Evolutionary conservation across 1,284 basidiomycete species (phyloP), one percentile per base, ranked within the genome.

Genomic region (Microbotryum lychnidis-dioicae): DNA sequence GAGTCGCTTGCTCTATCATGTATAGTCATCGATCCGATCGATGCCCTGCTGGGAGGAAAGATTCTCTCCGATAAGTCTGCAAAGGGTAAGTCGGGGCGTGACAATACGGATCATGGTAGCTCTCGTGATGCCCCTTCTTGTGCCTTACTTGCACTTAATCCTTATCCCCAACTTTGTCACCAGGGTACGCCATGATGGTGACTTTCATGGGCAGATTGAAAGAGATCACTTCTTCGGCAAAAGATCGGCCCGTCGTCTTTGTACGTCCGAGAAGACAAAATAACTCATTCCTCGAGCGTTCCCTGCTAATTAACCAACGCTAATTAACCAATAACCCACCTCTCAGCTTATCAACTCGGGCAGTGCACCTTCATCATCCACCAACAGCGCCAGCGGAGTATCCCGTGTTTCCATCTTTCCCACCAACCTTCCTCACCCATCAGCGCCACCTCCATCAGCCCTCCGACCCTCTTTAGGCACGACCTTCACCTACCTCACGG

Each of bases 1-100:
- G 51, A 53, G 6, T 29, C n/a, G 10, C 9, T 25, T 12, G 29
- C 10, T 16, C 51, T 53, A 5, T 27, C 25, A 9, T 29, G 25
- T 9, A 33, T 53, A 8, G 33, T 53, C n/a, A 53, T 53, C 27
- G 51, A 53, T n/a, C 33, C 51, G n/a, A 31, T 53, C n/a, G 51
- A 53, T 12, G 27, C 31, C 16, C 51, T 53, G 25, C 51, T 53
- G 14, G 51, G 51, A 10, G 51, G 51, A 5, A n/a, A 53, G n/a
- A 33, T 33, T n/a, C 25, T 53, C 23, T n/a, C n/a, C 12, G 31
- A 33, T 23, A n/a, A 25, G 51, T 53, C 51, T 53, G 51, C 51
- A 10, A 33, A 53, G 33, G 51, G 51, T 53, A 8, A n/a, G 51
- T 29, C 14, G 27, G 18, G 3, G 51, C n/a, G 14, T 27, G 2